phyloP scores from a whole-genome alignment of 2,329 filamentous ascomycete genomes.

The Aspergillus costaricaensis region DNA sequence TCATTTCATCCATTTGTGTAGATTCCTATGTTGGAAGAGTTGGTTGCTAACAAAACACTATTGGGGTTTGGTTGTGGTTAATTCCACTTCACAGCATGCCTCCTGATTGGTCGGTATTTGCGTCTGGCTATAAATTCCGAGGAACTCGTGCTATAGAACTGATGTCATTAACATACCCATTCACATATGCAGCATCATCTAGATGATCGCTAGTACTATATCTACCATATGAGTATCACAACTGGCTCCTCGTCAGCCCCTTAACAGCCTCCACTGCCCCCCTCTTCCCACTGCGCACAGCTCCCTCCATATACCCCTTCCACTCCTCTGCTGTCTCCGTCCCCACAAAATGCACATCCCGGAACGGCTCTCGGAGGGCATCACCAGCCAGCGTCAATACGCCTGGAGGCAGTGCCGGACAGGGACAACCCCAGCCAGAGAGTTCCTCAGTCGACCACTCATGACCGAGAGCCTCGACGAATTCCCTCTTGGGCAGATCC shows the following conservation, averaged over 20 bases:
- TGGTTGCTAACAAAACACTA: too few species aligned
- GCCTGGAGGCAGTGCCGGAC: conserved; percentile 41
- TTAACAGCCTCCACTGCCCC: conserved; percentile 22
- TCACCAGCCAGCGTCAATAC: conserved; percentile 38
- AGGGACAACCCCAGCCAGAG: conserved; percentile 46
- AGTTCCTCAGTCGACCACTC: conserved; percentile 45
- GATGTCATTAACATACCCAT: background rate
- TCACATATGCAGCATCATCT: background rate
- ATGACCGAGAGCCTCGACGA: conserved; percentile 36
- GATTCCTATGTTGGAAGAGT: too few species aligned
- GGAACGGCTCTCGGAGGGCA: conserved; percentile 37
- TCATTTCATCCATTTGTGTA: too few species aligned
- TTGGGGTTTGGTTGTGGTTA: too few species aligned
- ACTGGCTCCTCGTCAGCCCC: background rate
- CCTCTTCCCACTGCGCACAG: conserved; percentile 52
- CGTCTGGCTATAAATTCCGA: too few species aligned
- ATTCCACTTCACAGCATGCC: too few species aligned
- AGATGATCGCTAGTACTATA: too few species aligned
- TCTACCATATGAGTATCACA: background rate
- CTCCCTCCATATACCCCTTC: conserved; percentile 63
- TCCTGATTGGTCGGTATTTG: too few species aligned
- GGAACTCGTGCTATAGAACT: too few species aligned
- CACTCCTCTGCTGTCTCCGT: conserved; percentile 57
- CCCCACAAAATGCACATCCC: conserved; percentile 56
- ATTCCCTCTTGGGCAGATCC: conserved; percentile 20